Evolutionary conservation across 2,329 filamentous ascomycete genomes (phyloP).

Genomic region (Bipolaris bicolor): DNA sequence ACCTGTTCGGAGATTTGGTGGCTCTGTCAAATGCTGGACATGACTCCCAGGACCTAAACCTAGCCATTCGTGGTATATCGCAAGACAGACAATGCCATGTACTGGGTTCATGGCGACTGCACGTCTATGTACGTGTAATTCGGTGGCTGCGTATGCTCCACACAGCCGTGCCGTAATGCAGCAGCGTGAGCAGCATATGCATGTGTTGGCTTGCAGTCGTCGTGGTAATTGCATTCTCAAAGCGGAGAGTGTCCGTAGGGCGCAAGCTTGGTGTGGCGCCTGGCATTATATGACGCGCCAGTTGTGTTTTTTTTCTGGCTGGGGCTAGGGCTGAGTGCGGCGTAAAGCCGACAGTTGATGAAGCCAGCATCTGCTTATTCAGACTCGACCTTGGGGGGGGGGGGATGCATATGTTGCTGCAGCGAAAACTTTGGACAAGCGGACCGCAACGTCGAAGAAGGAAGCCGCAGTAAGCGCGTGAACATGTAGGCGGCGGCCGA

Average conservation of each 20-base stretch:
- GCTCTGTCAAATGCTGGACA: slow-evolving; percentile 5
- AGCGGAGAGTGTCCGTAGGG: neutral
- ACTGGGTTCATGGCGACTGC: neutral
- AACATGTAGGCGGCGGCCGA: neutral
- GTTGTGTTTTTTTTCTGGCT: too few species aligned
- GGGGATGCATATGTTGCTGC: neutral
- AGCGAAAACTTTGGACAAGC: neutral
- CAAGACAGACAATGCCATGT: neutral
- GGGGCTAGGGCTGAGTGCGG: neutral
- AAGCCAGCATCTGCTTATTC: neutral
- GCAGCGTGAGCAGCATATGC: neutral
- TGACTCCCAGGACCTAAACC: neutral
- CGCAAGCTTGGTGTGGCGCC: neutral
- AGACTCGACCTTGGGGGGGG: neutral
- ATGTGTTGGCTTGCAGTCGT: neutral
- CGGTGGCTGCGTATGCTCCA: neutral
- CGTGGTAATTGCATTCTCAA: neutral
- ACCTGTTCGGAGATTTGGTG: slow-evolving; percentile 6
- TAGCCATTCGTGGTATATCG: neutral
- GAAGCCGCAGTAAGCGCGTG: neutral
- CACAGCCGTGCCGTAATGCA: neutral
- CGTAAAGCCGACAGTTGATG: neutral
- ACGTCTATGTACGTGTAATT: neutral
- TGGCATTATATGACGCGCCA: neutral
- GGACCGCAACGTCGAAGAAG: neutral